Conservation (phyloP, 2,329 filamentous ascomycete species). For the Aspergillus neoniger region DNA sequence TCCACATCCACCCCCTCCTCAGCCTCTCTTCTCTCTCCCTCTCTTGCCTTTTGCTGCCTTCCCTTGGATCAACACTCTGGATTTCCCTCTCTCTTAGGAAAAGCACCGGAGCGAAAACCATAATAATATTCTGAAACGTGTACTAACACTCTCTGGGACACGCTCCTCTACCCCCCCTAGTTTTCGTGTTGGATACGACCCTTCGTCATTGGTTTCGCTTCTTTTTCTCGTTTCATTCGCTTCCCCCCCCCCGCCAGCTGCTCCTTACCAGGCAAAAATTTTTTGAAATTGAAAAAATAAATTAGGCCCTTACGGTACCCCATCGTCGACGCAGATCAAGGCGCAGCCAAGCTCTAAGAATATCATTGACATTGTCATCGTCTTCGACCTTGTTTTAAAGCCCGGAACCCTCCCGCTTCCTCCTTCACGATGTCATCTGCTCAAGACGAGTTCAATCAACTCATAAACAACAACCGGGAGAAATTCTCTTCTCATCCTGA, state of each 20-base stretch:
- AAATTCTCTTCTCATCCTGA: slow-evolving; percentile 44
- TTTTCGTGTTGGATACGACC: slow-evolving; percentile 4
- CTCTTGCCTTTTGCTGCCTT: neutral
- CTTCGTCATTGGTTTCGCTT: neutral
- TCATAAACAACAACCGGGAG: slow-evolving; percentile 42
- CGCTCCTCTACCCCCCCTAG: neutral
- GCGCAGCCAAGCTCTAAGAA: slow-evolving; percentile 13
- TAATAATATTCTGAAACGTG: neutral
- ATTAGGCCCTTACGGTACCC: neutral
- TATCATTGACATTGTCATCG: slow-evolving; percentile 12
- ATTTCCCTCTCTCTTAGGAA: neutral
- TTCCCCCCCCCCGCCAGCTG: neutral
- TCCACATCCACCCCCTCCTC: neutral
- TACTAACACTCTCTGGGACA: slow-evolving; percentile 5
- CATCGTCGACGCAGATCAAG: slow-evolving; percentile 15
- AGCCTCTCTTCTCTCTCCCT: slow-evolving; percentile 5
- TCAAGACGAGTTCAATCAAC: slow-evolving; percentile 51
- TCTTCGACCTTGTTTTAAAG: slow-evolving; percentile 10
- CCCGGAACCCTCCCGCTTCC: slow-evolving; percentile 20
- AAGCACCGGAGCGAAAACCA: neutral
- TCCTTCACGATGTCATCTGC: slow-evolving; percentile 44
- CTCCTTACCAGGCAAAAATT: neutral
- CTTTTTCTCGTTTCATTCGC: neutral
- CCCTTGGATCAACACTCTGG: neutral
- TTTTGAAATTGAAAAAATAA: slow-evolving; percentile 1